These are phyloP conservation scores for Fusarium sterilihyphosum DNA, from an alignment of 2,329 filamentous ascomycete species.

Conservation along the genomic window DNA sequence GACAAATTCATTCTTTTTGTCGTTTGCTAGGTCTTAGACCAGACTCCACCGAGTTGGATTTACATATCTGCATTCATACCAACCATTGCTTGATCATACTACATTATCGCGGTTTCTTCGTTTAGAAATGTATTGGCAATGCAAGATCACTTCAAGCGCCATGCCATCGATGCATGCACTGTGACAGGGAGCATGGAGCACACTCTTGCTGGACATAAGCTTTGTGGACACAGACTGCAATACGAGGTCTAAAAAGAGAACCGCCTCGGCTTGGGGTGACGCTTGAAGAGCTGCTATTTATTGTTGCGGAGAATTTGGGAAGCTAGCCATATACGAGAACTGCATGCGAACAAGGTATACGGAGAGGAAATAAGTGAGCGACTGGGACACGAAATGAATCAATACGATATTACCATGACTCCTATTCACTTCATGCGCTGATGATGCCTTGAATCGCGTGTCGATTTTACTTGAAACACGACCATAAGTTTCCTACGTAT, in stretches of 20 bases:
- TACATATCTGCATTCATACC: constrained; percentile 16
- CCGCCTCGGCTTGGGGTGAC: background rate
- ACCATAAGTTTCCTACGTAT: background rate
- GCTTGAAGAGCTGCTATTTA: background rate
- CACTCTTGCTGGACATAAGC: constrained; percentile 16
- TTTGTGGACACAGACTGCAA: constrained; percentile 24
- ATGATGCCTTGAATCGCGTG: background rate
- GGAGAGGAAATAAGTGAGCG: background rate
- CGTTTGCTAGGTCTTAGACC: constrained; percentile 39
- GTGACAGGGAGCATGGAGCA: constrained; percentile 10
- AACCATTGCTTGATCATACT: constrained; percentile 1
- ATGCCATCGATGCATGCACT: background rate
- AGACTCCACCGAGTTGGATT: constrained; percentile 18
- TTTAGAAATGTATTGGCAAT: constrained; percentile 5
- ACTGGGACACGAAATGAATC: background rate
- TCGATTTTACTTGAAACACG: constrained; percentile 1
- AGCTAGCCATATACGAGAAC: constrained; percentile 12
- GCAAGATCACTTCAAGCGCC: constrained; percentile 2
- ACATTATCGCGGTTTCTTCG: background rate
- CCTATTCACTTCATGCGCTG: background rate
- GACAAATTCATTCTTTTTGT: constrained; percentile 1
- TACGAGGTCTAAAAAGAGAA: constrained; percentile 36
- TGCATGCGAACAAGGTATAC: background rate
- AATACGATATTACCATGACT: background rate
- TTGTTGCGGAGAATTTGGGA: constrained; percentile 9